Percentiles rank a stretch among this genome's conserved stretches.
phyloP scores from a whole-genome alignment of 768 basidiomycete genomes.

The Daedaleopsis sinensis region DNA sequence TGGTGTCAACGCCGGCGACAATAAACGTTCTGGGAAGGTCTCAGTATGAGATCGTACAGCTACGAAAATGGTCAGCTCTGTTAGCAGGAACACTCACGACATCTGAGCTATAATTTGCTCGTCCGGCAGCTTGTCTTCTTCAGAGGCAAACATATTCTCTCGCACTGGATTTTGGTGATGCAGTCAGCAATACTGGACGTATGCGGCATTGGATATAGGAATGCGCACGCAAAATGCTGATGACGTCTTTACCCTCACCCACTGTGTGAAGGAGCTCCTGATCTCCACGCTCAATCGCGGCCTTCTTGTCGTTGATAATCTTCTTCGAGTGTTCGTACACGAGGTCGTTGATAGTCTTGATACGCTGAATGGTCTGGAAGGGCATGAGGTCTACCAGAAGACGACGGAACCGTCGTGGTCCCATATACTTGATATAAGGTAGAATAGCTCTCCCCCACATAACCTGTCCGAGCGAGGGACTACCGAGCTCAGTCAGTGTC shows the following conservation, averaged over 20 bases:
- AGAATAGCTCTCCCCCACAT: not conserved
- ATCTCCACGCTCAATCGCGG: conserved; percentile 29
- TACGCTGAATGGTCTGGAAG: conserved; percentile 39
- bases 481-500: conserved; percentile 39
- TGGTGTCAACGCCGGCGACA: conserved; percentile 33
- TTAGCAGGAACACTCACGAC: conserved; percentile 17
- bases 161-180: conserved; percentile 32
- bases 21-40: conserved; percentile 21
- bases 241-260: conserved; percentile 47
- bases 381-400: conserved; percentile 46
- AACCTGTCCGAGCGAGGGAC: not conserved
- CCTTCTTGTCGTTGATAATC: conserved; percentile 43
- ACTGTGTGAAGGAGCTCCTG: conserved; percentile 29
- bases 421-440: conserved; percentile 45
- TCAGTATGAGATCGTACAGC: not conserved
- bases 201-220: too few relatives aligned
- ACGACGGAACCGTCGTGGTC: conserved; percentile 44
- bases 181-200: too few relatives aligned
- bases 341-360: conserved; percentile 47
- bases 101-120: conserved; percentile 42
- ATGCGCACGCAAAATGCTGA: conserved; percentile 45
- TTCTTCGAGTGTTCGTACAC: conserved; percentile 44
- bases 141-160: conserved; percentile 36
- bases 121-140: conserved; percentile 14
- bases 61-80: not conserved